These are phyloP conservation scores for Acidomyces sp. DNA, from an alignment of 495 filamentous ascomycete species.

Conservation along the genomic window DNA sequence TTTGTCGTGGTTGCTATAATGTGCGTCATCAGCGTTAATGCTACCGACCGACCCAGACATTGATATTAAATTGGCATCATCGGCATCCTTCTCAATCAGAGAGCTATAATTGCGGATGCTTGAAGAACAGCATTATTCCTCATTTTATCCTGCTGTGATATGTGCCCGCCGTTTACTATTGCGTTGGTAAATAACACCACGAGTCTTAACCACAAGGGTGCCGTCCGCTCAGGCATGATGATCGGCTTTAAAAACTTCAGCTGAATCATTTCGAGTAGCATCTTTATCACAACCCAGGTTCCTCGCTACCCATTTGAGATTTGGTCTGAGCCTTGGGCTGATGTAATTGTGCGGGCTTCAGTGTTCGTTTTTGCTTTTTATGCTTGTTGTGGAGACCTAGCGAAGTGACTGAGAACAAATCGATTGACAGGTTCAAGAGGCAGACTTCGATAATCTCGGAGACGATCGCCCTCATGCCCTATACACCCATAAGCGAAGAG, in stretches of 20 bases:
- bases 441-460: constrained; percentile 41
- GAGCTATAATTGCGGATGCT: constrained; percentile 19
- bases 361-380: constrained; percentile 32
- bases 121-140: constrained; percentile 34
- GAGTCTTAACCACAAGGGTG: constrained; percentile 30
- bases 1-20: constrained; percentile 23
- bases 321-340: constrained; percentile 31
- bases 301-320: constrained; percentile 30
- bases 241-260: constrained; percentile 37
- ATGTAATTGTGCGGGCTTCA: constrained; percentile 36
- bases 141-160: constrained; percentile 28
- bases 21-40: constrained; percentile 3
- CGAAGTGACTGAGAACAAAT: constrained; percentile 37
- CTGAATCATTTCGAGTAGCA: constrained; percentile 31
- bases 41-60: constrained; percentile 26
- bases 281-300: constrained; percentile 28
- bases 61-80: constrained; percentile 25
- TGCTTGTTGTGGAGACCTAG: constrained; percentile 26
- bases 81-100: constrained; percentile 28
- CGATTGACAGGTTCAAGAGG: constrained; percentile 39
- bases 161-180: constrained; percentile 29
- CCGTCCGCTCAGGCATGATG: constrained; percentile 34
- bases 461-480: constrained; percentile 47
- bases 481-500: too few relatives aligned
- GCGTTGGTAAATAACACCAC: constrained; percentile 28